Base-by-base conservation (phyloP, 495 filamentous ascomycete species). In the Corynascus novoguineensis region DNA sequence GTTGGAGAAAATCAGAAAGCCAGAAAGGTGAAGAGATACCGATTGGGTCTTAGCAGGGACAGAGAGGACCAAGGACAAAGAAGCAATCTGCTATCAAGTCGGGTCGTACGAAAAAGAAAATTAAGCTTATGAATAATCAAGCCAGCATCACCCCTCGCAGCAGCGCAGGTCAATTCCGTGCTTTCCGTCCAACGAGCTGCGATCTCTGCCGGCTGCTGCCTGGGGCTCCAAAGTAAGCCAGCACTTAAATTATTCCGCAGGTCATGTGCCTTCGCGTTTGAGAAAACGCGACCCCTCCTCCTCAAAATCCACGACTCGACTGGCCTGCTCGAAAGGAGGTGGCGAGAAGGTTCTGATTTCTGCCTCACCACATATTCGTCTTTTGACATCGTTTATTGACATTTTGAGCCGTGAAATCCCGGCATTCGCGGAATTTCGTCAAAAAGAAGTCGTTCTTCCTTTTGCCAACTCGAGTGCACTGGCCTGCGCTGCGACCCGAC, bases 251-350 rank as follows among this genome's bases (percentile, higher is more conserved):
- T 38, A 31, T 19, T n/a, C 42, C 52, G 22, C 35, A 52, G 25
- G 56, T 64, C 64, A 67, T 53, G 64, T 67, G 64, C 40, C 35
- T 55, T 64, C 64, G 64, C 62, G 64, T 67, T 28, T 15, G 9
- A 50, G 42, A 40, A 32, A 58, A 57, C 64, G 64, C 62, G 62
- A 50, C 31, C 24, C 37, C 51, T 38, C 51, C 45, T 38, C 51
- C 42, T 15, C 29, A 14, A 35, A 34, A 11, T 32, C 25, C 34
- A 48, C 25, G 50, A 21, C 32, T 41, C 37, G 12, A 44, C 7
- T 25, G n/a, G n/a, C n/a, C n/a, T n/a, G n/a, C n/a, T 34, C 27
- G 14, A 22, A 38, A 38, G 52, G 32, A 53, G 54, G 51, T 58
- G 55, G 62, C 55, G 31, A 49, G n/a, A n/a, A n/a, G n/a, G n/a